Evolutionary conservation across 306 rosid species (phyloP), one percentile per base, ranked within the genome.

Genomic region (Medicago ruthenica): DNA sequence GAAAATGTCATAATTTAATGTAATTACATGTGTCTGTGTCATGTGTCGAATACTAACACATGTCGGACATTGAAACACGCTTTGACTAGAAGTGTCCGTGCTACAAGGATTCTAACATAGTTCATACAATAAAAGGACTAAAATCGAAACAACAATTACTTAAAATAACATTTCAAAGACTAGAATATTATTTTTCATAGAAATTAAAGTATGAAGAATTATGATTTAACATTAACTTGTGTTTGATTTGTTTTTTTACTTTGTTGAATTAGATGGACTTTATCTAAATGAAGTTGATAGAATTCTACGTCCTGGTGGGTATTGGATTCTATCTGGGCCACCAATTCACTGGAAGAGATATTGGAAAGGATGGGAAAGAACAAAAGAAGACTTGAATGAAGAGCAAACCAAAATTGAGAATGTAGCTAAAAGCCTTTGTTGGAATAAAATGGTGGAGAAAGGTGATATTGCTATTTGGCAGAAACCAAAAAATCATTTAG

Each of bases 281-380:
- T 87, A 75, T 70, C 79, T 93, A 31, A 85, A 82, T 3, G 96
- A 93, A 85, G 85, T 90, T 8, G 95, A 93, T 71, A 71, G 95
- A 44, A 83, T 93, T 74, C 87, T 90, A 22, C 85, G 93, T 0
- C 96, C 93, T 0, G 96, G 96, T 1, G 93, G 95, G 31, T 93
- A 89, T 75, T 90, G 96, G 95, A 93, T 89, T 74, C 83, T 90
- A 1, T 93, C 95, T 0, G 98, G 96, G 7, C 98, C 95, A 54
- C 95, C 98, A 3, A 89, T 85, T 39, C 67, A 53, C 24, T 92
- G 94, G 97, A 83, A 74, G 79, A 87, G 22, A 42, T 12, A 88
- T 45, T 86, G 89, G 91, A 86, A 77, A 74, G 96, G 97, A 9
- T 92, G 97, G 97, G 83, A 65, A 62, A 88, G 96, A 79, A 92